Evolutionary conservation across 192 early-diverging fungal species (phyloP).

Genomic region (Coemansia sp.): DNA sequence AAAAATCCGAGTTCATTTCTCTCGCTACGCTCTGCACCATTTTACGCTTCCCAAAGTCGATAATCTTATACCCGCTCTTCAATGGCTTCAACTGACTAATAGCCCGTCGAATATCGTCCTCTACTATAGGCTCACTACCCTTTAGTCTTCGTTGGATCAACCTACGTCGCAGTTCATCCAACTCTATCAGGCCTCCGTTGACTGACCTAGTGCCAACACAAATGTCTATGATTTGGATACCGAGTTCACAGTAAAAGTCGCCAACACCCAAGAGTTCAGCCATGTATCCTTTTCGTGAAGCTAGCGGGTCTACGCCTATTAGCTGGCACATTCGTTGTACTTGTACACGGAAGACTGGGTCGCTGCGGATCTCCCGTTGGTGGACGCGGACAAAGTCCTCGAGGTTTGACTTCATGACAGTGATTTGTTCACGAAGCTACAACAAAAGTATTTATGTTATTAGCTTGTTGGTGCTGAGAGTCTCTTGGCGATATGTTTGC

Average conservation of each 20-base stretch:
- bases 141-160: conserved; percentile 67
- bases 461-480: neutral
- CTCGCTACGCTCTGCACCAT: conserved; percentile 89
- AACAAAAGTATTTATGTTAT: neutral
- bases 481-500: neutral
- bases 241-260: conserved; percentile 97
- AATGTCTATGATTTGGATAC: conserved; percentile 89
- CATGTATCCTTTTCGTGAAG: conserved; percentile 97
- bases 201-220: conserved; percentile 80
- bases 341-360: conserved; percentile 83
- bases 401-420: conserved; percentile 77
- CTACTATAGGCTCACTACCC: conserved; percentile 43
- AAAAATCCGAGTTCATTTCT: conserved; percentile 85
- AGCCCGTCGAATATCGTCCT: conserved; percentile 84
- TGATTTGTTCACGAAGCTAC: conserved; percentile 68
- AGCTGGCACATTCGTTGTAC: conserved; percentile 93
- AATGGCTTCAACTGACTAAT: conserved; percentile 88
- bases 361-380: conserved; percentile 82
- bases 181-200: conserved; percentile 91
- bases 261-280: conserved; percentile 91
- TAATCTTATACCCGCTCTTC: conserved; percentile 84
- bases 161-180: conserved; percentile 74
- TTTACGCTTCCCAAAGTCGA: conserved; percentile 74
- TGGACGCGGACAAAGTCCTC: conserved; percentile 86
- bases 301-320: conserved; percentile 94